Percentiles rank a stretch among this genome's conserved stretches.
Conservation (phyloP, 768 basidiomycete species). For the Psilocybe azurescens region DNA sequence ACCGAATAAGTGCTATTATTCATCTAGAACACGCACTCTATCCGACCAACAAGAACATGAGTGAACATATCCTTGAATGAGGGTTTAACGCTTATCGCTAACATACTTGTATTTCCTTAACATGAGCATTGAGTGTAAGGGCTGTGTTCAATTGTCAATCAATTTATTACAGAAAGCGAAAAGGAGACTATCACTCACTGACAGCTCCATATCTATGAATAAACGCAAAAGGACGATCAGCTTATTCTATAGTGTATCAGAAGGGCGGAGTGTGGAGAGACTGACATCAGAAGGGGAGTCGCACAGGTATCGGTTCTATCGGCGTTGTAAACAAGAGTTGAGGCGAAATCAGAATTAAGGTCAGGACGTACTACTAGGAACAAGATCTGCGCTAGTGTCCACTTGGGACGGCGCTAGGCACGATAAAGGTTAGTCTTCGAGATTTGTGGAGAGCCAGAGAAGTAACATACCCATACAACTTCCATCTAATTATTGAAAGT, state of each 20-base stretch:
- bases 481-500: background rate
- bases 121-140: background rate
- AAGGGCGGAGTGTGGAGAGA: background rate
- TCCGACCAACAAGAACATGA: too few species aligned
- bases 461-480: conserved; percentile 3
- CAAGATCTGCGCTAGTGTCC: background rate
- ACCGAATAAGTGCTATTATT: background rate
- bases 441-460: too few species aligned
- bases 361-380: background rate
- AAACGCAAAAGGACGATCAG: background rate
- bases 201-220: background rate
- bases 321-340: background rate
- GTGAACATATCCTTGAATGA: too few species aligned
- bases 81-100: too few species aligned
- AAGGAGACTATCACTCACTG: background rate
- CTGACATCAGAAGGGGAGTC: conserved; percentile 4
- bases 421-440: background rate
- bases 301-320: conserved; percentile 3
- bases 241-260: background rate
- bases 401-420: background rate
- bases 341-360: background rate
- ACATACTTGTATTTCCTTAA: background rate
- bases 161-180: background rate
- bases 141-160: background rate
- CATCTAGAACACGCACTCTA: background rate